These are phyloP conservation scores for Chlorella vulgaris DNA, from an alignment of 139 green algal genomes.

Conservation along the genomic window DNA sequence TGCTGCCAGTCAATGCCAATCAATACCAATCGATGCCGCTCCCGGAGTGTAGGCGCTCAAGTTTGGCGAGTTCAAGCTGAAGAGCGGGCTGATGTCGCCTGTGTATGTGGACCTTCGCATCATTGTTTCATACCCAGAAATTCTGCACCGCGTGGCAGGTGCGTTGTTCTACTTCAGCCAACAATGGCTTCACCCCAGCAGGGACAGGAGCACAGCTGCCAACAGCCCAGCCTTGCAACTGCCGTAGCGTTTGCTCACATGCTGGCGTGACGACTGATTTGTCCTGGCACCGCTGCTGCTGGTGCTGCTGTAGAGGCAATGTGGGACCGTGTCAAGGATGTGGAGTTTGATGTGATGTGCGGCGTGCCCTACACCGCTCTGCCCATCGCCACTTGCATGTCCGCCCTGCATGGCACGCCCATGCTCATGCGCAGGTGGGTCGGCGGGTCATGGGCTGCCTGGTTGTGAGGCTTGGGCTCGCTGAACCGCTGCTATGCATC, in stretches of 20 bases:
- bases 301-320: conserved; percentile 72
- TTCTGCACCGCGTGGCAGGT: conserved; percentile 78
- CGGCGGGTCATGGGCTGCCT: too few relatives aligned
- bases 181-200: neutral
- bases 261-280: too few relatives aligned
- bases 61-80: conserved; percentile 99
- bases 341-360: conserved; percentile 95
- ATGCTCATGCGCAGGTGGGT: conserved; percentile 89
- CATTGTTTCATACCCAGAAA: conserved; percentile 98
- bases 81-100: conserved; percentile 94
- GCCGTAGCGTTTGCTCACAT: too few relatives aligned
- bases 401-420: conserved; percentile 77
- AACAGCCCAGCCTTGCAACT: too few relatives aligned
- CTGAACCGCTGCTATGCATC: too few relatives aligned
- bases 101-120: conserved; percentile 99
- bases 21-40: too few relatives aligned
- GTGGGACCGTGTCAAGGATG: conserved; percentile 73
- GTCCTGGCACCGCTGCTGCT: too few relatives aligned
- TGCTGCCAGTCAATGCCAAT: too few relatives aligned
- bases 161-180: neutral
- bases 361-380: conserved; percentile 99
- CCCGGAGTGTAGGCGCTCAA: conserved; percentile 88
- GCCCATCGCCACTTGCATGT: conserved; percentile 98
- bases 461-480: too few relatives aligned
- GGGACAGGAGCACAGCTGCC: neutral